Conservation (phyloP, 116 monocot genomes). For the Trichopus zeylanicus region DNA sequence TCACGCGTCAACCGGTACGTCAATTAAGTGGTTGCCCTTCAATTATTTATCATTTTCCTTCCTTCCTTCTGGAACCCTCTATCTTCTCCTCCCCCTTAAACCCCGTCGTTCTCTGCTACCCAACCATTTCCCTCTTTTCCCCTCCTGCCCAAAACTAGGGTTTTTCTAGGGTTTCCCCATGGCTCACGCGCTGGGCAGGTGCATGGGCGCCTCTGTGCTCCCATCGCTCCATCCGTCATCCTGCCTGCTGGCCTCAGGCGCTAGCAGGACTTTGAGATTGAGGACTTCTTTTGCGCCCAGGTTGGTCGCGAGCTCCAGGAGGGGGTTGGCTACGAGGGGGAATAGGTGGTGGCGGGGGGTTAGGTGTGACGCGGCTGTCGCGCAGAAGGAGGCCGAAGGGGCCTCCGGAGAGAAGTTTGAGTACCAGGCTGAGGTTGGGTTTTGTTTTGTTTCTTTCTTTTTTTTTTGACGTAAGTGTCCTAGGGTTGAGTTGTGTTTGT, state of each 20-base stretch:
- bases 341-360: conserved; percentile 20
- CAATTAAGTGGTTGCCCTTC: too few relatives aligned
- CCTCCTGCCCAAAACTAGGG: background rate
- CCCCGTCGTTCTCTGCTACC: background rate
- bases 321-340: conserved; percentile 4
- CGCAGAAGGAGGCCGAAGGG: conserved; percentile 31
- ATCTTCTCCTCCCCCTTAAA: conserved; percentile 5
- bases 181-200: conserved; percentile 32
- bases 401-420: conserved; percentile 35
- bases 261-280: background rate
- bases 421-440: conserved; percentile 77
- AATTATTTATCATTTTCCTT: too few relatives aligned
- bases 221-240: conserved; percentile 5
- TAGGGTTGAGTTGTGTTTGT: background rate
- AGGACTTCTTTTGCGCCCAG: conserved; percentile 10
- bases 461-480: background rate
- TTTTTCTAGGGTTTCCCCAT: conserved; percentile 11
- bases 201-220: conserved; percentile 22
- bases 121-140: background rate
- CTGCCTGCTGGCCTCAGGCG: conserved; percentile 5
- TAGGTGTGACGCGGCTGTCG: conserved; percentile 22
- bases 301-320: background rate
- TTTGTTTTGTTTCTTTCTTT: background rate
- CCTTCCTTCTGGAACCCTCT: too few relatives aligned
- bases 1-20: too few relatives aligned